Evolutionary conservation across 768 basidiomycete genomes (phyloP).

Genomic region (Punctularia strigosozonata): DNA sequence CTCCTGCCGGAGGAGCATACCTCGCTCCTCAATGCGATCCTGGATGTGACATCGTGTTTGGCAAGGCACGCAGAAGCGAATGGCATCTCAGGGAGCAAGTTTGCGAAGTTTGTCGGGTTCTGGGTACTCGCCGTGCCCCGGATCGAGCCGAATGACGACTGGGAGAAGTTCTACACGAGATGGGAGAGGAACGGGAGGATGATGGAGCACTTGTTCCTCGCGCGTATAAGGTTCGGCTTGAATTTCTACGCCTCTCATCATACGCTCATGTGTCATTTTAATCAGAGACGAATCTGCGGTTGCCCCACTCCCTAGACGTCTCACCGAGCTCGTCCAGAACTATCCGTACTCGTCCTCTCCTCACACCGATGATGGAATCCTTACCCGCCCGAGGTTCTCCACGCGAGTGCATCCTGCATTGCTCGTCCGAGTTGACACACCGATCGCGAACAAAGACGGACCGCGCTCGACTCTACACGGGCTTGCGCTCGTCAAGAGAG

Average conservation of each 20-base stretch:
- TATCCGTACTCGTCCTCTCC: constrained; percentile 46
- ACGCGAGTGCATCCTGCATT: constrained; percentile 55
- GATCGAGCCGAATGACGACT: constrained; percentile 41
- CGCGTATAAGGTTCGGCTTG: constrained; percentile 47
- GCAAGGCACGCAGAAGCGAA: constrained; percentile 64
- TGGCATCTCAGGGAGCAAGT: constrained; percentile 66
- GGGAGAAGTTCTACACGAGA: constrained; percentile 52
- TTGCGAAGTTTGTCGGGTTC: constrained; percentile 60
- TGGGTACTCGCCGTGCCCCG: constrained; percentile 53
- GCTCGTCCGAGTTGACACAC: constrained; percentile 52
- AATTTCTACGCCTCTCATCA: neutral
- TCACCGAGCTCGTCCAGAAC: constrained; percentile 54
- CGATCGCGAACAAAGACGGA: constrained; percentile 16
- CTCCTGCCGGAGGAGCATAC: constrained; percentile 44
- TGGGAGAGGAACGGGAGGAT: constrained; percentile 69
- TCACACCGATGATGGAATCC: constrained; percentile 26
- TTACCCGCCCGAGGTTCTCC: constrained; percentile 56
- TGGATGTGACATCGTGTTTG: constrained; percentile 57
- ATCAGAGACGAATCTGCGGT: constrained; percentile 45
- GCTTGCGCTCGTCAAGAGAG: constrained; percentile 48
- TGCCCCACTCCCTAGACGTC: constrained; percentile 53
- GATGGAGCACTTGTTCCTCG: constrained; percentile 67
- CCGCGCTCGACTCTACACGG: constrained; percentile 34
- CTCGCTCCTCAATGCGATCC: constrained; percentile 41
- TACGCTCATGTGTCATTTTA: neutral